Evolutionary conservation across 768 basidiomycete genomes (phyloP).

Genomic region (Tulasnella sp.): DNA sequence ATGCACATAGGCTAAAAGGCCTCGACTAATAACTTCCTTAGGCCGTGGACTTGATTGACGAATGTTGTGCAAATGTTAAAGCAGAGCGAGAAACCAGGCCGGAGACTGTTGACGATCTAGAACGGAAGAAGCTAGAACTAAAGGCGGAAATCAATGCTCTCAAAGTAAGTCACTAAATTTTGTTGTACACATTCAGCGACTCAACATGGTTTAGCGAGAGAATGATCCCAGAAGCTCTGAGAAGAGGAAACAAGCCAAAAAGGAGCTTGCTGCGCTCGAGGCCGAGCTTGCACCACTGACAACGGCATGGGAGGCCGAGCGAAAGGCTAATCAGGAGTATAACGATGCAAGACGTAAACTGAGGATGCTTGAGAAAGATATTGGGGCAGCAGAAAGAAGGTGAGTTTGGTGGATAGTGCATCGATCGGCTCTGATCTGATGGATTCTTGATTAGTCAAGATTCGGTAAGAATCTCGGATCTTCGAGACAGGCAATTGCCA

Average conservation of each 20-base stretch:
- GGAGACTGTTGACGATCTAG: constrained; percentile 80
- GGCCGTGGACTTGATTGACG: constrained; percentile 84
- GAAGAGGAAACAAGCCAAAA: constrained; percentile 57
- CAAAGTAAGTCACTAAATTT: constrained; percentile 42
- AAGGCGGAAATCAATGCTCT: constrained; percentile 90
- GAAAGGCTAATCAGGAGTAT: constrained; percentile 71
- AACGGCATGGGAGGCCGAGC: constrained; percentile 81
- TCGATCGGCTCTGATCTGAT: too few relatives aligned
- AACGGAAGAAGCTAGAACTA: constrained; percentile 74
- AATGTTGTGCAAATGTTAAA: constrained; percentile 69
- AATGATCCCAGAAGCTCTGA: constrained; percentile 71
- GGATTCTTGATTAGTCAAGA: too few relatives aligned
- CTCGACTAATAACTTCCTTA: constrained; percentile 41
- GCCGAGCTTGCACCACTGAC: too few relatives aligned
- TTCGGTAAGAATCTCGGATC: too few relatives aligned
- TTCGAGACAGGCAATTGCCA: too few relatives aligned
- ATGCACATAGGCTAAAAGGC: neutral
- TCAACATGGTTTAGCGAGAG: constrained; percentile 76
- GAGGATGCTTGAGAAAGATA: constrained; percentile 54
- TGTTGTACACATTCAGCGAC: constrained; percentile 67
- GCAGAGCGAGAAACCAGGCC: constrained; percentile 89
- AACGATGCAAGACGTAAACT: constrained; percentile 36
- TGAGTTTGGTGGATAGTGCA: too few relatives aligned
- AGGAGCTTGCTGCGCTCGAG: constrained; percentile 77
- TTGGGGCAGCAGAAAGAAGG: too few relatives aligned